Conservation (phyloP, 2,329 filamentous ascomycete species). For the Ascochyta clinopodiicola region DNA sequence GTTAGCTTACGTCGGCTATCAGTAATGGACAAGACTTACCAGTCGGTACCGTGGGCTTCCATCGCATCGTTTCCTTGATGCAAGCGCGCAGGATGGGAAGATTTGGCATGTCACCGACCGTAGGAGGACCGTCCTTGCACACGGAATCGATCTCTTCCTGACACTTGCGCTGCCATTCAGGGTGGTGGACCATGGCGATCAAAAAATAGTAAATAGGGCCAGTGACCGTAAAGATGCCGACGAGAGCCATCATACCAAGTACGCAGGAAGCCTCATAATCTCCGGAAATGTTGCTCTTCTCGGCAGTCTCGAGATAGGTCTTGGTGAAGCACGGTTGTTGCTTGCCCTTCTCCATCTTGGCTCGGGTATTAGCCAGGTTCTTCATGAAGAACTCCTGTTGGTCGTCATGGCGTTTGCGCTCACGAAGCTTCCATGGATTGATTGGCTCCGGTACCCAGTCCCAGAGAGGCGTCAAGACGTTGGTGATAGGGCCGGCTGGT, state of each 20-base stretch:
- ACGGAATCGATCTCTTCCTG: slow-evolving; percentile 44
- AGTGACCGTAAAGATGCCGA: slow-evolving; percentile 49
- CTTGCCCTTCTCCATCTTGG: slow-evolving; percentile 41
- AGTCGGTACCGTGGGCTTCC: slow-evolving; percentile 56
- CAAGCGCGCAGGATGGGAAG: slow-evolving; percentile 55
- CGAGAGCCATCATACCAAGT: slow-evolving; percentile 49
- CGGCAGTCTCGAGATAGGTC: slow-evolving; percentile 44
- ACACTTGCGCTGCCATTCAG: slow-evolving; percentile 45
- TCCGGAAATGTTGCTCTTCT: slow-evolving; percentile 50
- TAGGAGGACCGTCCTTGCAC: slow-evolving; percentile 36
- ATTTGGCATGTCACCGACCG: slow-evolving; percentile 48
- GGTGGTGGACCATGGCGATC: slow-evolving; percentile 47
- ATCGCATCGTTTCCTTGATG: slow-evolving; percentile 54
- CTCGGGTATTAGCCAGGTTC: slow-evolving; percentile 48
- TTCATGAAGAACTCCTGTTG: slow-evolving; percentile 63
- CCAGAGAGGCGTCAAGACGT: slow-evolving; percentile 62
- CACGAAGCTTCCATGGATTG: slow-evolving; percentile 62
- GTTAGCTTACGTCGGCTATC: background rate
- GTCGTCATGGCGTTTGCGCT: slow-evolving; percentile 60
- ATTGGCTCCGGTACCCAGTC: slow-evolving; percentile 55
- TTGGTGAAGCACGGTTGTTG: slow-evolving; percentile 43
- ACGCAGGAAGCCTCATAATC: slow-evolving; percentile 50
- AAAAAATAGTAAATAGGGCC: slow-evolving; percentile 49
- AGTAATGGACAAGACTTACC: slow-evolving; percentile 29
- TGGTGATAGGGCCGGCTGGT: slow-evolving; percentile 64